Evolutionary conservation across 2,329 filamentous ascomycete species (phyloP), one percentile per base, ranked within the genome.

Genomic region (Daldinia eschscholtzii): DNA sequence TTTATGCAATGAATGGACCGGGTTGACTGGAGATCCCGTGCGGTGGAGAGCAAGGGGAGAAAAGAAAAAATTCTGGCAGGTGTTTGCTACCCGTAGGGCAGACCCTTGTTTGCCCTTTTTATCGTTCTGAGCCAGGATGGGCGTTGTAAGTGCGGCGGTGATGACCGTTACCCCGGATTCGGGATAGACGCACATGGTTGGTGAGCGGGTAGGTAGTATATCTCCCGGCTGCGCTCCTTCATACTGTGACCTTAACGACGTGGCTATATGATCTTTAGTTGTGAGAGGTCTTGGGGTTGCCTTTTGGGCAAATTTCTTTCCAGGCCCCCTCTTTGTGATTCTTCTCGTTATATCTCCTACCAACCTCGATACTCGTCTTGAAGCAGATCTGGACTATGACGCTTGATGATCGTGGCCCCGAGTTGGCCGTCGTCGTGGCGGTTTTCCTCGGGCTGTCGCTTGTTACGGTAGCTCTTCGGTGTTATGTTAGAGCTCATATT

Each of bases 401-500:
- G n/a, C 48, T 48, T 28, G 50, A 73, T n/a, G 63, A 77, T 58
- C 73, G 73, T 26, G 73, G 74, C n/a, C 70, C 73, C n/a, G 64
- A 74, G 69, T 64, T 76, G 37, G 74, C 68, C 20, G 39, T 57
- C 20, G 55, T 71, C 13, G 66, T 72, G 1, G 20, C 61, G 20
- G 23, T 65, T 3, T 71, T 73, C 35, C 59, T 75, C n/a, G 72
- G 67, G 6, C 20, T 76, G 12, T 67, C 73, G 18, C 55, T 64
- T 3, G 46, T 76, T 42, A 71, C 72, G 23, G 71, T 77, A 35
- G 61, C 68, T 26, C 72, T 77, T 23, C 70, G 76, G 44, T 77
- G 76, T 64, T 77, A 76, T 71, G 74, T 76, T 10, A 68, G 74
- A 33, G 42, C 70, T 9, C 67, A 57, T 37, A 61, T 76, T 7